Evolutionary conservation across 192 early-diverging fungal genomes (phyloP).

Genomic region (Chytriomyces hyalinus): DNA sequence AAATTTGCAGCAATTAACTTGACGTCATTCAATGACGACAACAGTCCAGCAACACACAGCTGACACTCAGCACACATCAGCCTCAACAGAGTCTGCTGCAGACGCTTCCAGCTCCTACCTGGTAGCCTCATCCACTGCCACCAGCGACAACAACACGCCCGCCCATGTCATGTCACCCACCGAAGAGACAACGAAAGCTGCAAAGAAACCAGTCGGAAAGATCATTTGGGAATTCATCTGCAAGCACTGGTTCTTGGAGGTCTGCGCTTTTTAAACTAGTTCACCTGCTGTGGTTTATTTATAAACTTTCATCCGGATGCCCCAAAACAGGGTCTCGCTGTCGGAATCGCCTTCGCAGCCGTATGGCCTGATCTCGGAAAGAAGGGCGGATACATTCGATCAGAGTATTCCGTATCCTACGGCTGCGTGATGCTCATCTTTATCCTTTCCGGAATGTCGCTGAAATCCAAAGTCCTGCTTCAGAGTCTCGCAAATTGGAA

Average conservation of each 20-base stretch:
- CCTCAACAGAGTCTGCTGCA: too few species aligned
- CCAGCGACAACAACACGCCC: too few species aligned
- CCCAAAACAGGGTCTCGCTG: conserved; percentile 55
- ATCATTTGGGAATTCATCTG: conserved; percentile 46
- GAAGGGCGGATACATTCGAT: conserved; percentile 44
- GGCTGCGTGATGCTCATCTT: conserved; percentile 68
- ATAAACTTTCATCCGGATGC: not conserved
- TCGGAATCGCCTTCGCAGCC: conserved; percentile 69
- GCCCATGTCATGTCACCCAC: too few species aligned
- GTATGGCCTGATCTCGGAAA: conserved; percentile 64
- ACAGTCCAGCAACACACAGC: too few species aligned
- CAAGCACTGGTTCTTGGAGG: conserved; percentile 65
- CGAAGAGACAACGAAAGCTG: too few species aligned
- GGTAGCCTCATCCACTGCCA: too few species aligned
- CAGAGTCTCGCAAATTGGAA: conserved; percentile 60
- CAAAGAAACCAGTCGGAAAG: too few species aligned
- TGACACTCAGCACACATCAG: too few species aligned
- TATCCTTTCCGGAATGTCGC: conserved; percentile 65
- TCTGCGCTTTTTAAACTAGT: not conserved
- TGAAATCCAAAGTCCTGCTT: conserved; percentile 64
- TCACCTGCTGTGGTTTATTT: not conserved
- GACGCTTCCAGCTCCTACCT: too few species aligned
- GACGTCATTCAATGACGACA: too few species aligned
- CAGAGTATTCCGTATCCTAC: conserved; percentile 72
- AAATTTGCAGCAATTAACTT: too few species aligned